Base-by-base conservation (phyloP, 2,329 filamentous ascomycete species). In the Trichophyton rubrum region DNA sequence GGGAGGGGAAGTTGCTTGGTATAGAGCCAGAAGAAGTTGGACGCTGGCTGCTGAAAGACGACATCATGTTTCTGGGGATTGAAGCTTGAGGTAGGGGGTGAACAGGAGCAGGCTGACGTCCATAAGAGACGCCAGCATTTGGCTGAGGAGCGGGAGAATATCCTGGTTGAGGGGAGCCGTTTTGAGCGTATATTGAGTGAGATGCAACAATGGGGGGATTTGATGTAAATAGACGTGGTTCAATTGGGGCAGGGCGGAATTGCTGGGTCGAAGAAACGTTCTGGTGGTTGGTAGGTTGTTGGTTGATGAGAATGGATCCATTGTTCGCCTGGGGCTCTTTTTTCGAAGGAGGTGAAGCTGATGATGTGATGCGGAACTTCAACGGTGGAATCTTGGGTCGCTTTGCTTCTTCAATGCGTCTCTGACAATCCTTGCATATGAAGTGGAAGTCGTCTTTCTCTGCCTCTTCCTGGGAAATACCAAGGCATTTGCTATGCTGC, bases 401-500 rank as follows among this genome's bases (percentile, higher is more conserved):
- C 62, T 80, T 82, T 17, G 79, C 78, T 59, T 84, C 82, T 66
- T 86, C 79, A 64, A 85, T 82, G 62, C 84, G 85, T 15, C 81
- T 84, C 66, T 83, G 84, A 76, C 93, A 99, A 56, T 86, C 84
- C 38, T 77, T 77, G 75, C 92, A 97, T 65, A 96, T 74, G 69
- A 96, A 96, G 63, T 89, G 85, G 68, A 97, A 97, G 65, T 95
- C 88, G 1, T 89, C 84, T 55, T 85, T 80, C 65, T 96, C 92
- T 0, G 90, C 91, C 64, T 91, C 87, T 62, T 81, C 77, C 67
- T 95, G 83, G 53, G 82, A 82, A 64, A 97, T 88, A 45, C 86
- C 87, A 62, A 96, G 82, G 70, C 93, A 99, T 68, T 88, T 89
- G 78, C 90, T 95, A 70, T 99, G 93, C 71, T 97, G 92, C 93